Conservation (phyloP, 352 stramenopile species). For the Phytophthora sansomeana region DNA sequence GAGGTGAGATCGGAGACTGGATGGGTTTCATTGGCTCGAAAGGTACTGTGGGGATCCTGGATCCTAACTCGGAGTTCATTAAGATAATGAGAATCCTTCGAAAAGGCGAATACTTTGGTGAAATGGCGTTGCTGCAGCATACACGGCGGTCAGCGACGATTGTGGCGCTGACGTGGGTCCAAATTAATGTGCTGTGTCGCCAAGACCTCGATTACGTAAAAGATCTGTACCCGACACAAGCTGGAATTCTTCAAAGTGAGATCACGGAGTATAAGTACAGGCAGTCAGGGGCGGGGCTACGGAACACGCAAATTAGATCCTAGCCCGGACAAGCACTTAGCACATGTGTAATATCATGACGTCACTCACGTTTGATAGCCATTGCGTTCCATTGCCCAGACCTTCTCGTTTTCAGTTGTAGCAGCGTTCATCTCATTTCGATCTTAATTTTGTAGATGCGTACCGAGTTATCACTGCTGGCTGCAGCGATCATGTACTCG, state of each 20-base stretch:
- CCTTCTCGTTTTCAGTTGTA: background rate
- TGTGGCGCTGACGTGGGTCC: constrained; percentile 77
- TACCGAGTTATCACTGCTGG: constrained; percentile 63
- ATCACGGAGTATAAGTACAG: constrained; percentile 77
- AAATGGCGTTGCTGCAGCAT: constrained; percentile 75
- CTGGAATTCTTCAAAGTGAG: constrained; percentile 66
- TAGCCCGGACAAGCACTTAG: too few species aligned
- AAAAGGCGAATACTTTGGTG: constrained; percentile 81
- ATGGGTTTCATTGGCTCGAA: constrained; percentile 85
- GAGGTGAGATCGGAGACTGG: constrained; percentile 75
- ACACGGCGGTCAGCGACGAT: constrained; percentile 71
- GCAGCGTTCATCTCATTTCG: constrained; percentile 2
- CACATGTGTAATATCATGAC: too few species aligned
- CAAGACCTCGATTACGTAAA: constrained; percentile 72
- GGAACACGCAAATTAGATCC: too few species aligned
- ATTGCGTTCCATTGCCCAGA: too few species aligned
- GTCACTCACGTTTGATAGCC: too few species aligned
- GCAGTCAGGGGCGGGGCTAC: constrained; percentile 52
- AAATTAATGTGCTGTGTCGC: constrained; percentile 73
- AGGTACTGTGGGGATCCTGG: constrained; percentile 70
- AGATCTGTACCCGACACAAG: constrained; percentile 65
- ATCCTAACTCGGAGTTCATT: constrained; percentile 49
- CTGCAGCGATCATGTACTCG: constrained; percentile 40
- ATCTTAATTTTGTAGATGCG: constrained; percentile 49
- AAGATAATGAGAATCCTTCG: constrained; percentile 72